Percentiles rank a stretch among this genome's conserved stretches.
Evolutionary conservation across 2,329 filamentous ascomycete species (phyloP).

Genomic region (Paecilomyces sp.): DNA sequence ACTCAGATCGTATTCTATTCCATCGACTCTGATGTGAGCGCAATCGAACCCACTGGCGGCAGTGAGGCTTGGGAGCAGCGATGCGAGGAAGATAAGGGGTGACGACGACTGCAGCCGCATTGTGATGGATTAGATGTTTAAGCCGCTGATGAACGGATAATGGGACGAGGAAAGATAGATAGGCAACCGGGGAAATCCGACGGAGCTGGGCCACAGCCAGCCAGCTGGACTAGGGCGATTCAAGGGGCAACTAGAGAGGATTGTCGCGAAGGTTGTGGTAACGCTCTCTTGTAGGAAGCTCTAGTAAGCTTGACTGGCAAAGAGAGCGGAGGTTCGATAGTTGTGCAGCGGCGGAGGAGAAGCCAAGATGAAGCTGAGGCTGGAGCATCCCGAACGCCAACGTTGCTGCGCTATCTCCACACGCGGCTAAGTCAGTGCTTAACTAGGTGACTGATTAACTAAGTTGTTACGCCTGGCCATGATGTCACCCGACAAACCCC

Average conservation of each 20-base stretch:
- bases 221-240: neutral
- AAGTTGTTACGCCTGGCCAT: slow-evolving; percentile 4
- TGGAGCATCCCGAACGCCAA: neutral
- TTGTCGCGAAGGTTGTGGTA: neutral
- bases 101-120: slow-evolving; percentile 27
- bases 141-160: slow-evolving; percentile 1
- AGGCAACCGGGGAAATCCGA: neutral
- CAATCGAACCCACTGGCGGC: slow-evolving; percentile 31
- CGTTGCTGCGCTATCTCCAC: neutral
- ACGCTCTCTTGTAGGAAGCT: neutral
- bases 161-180: neutral
- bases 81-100: slow-evolving; percentile 17
- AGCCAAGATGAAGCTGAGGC: neutral
- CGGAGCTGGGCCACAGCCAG: neutral
- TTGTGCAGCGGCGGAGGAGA: neutral
- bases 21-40: slow-evolving; percentile 25
- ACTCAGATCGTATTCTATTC: slow-evolving; percentile 33
- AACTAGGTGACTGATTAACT: neutral
- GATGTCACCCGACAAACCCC: slow-evolving; percentile 17
- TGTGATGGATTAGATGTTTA: slow-evolving; percentile 6
- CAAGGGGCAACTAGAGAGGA: neutral
- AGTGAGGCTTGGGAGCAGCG: slow-evolving; percentile 19
- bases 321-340: neutral
- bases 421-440: neutral
- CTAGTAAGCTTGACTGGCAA: neutral